Percentiles rank a stretch among this genome's conserved stretches.
phyloP scores from a whole-genome alignment of 2,329 filamentous ascomycete genomes.

The Claviceps spartinae region DNA sequence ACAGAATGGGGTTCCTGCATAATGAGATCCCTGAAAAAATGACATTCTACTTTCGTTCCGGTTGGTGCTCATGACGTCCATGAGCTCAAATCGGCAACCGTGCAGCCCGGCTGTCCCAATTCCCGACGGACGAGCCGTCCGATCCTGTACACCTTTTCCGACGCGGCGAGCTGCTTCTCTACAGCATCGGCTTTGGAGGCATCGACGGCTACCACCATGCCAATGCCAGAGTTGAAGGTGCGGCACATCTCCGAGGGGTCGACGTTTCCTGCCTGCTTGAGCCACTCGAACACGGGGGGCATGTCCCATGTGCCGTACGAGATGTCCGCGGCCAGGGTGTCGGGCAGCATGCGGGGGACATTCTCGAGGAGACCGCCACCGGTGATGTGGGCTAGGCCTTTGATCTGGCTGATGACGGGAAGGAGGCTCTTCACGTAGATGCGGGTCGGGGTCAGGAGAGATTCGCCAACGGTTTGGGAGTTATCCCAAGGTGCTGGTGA shows the following conservation, averaged over 20 bases:
- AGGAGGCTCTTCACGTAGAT: constrained; percentile 86
- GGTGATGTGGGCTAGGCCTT: constrained; percentile 94
- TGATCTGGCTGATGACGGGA: constrained; percentile 54
- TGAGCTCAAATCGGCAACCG: constrained; percentile 20
- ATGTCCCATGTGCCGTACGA: constrained; percentile 64
- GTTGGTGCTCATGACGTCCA: constrained; percentile 12
- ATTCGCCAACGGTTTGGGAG: constrained; percentile 51
- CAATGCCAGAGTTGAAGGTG: constrained; percentile 89
- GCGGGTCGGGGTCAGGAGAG: constrained; percentile 74
- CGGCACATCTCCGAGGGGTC: constrained; percentile 68
- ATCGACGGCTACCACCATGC: constrained; percentile 80
- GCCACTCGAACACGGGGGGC: constrained; percentile 74
- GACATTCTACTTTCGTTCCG: no score
- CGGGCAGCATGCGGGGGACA: constrained; percentile 82
- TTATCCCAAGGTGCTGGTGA: constrained; percentile 65
- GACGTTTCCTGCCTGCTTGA: constrained; percentile 61
- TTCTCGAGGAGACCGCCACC: constrained; percentile 90
- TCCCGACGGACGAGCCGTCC: constrained; percentile 54
- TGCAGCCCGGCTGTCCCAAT: constrained; percentile 20
- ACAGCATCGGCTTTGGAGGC: constrained; percentile 48
- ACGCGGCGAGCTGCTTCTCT: constrained; percentile 42
- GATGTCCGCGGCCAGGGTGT: constrained; percentile 64
- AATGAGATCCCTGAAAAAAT: no score
- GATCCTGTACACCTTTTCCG: constrained; percentile 64
- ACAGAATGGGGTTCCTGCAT: no score